phyloP scores from a whole-genome alignment of 805 yeast genomes.

The Candida alai region DNA sequence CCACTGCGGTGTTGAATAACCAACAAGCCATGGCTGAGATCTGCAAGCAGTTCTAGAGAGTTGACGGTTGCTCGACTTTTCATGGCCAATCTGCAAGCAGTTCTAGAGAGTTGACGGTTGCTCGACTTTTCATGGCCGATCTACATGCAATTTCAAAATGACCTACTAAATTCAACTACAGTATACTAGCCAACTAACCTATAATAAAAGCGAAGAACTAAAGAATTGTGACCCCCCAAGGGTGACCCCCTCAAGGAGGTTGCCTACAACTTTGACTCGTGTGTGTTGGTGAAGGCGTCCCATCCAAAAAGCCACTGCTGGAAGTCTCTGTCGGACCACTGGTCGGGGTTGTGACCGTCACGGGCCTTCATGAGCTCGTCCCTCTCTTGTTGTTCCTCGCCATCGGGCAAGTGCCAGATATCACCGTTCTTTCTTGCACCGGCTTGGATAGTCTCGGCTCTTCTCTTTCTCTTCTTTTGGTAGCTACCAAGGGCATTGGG shows the following conservation, averaged over 20 bases:
- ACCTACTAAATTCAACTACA: too few species aligned
- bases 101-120: too few species aligned
- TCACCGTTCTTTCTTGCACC: constrained; percentile 14
- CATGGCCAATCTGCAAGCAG: constrained; percentile 9
- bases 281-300: constrained; percentile 9
- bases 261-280: constrained; percentile 1
- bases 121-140: too few species aligned
- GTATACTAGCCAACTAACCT: too few species aligned
- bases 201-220: constrained; percentile 3
- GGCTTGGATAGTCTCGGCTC: constrained; percentile 11
- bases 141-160: constrained; percentile 5
- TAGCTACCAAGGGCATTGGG: constrained; percentile 8
- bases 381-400: constrained; percentile 21
- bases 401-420: constrained; percentile 26
- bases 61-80: too few species aligned
- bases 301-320: constrained; percentile 12
- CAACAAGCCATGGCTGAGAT: constrained; percentile 10
- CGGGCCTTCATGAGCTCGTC: constrained; percentile 15
- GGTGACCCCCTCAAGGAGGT: too few species aligned
- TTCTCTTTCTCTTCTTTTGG: constrained; percentile 11
- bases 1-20: constrained; percentile 30
- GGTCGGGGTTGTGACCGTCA: constrained; percentile 12
- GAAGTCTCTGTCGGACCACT: constrained; percentile 12
- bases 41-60: constrained; percentile 5
- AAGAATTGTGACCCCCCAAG: not conserved